A percentile compares a stretch with the other conserved stretches of the same genome.
These are phyloP conservation scores for Thelephora aurantiotincta DNA, from an alignment of 768 basidiomycete genomes.

Conservation along the genomic window DNA sequence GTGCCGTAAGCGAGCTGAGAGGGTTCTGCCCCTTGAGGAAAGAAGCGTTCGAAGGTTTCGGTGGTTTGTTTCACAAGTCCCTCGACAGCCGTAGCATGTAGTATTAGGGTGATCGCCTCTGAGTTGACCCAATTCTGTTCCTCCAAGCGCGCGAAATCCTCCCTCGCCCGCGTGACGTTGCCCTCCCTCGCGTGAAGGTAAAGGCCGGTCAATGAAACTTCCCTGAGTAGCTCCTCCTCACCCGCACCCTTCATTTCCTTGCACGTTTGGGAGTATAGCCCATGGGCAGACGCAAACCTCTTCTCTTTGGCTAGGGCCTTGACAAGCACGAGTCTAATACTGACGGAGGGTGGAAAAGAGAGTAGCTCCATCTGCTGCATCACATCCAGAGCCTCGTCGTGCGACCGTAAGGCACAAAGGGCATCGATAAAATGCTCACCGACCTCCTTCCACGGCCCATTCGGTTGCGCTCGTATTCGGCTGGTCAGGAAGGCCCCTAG, in stretches of 20 bases:
- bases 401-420: slow-evolving; percentile 18
- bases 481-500: slow-evolving; percentile 15
- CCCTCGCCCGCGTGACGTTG: slow-evolving; percentile 26
- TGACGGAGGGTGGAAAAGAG: slow-evolving; percentile 15
- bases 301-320: slow-evolving; percentile 27
- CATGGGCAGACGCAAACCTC: slow-evolving; percentile 27
- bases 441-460: slow-evolving; percentile 15
- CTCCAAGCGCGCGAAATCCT: slow-evolving; percentile 25
- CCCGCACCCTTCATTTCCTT: slow-evolving; percentile 6
- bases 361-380: slow-evolving; percentile 25
- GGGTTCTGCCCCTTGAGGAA: slow-evolving; percentile 19
- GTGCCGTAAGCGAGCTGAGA: background rate
- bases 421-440: slow-evolving; percentile 29
- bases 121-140: slow-evolving; percentile 14
- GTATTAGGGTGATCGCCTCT: slow-evolving; percentile 26
- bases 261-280: slow-evolving; percentile 23
- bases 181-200: slow-evolving; percentile 40
- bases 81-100: slow-evolving; percentile 41
- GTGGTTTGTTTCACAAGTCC: slow-evolving; percentile 27
- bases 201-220: slow-evolving; percentile 31
- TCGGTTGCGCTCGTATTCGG: slow-evolving; percentile 12
- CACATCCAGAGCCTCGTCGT: slow-evolving; percentile 26
- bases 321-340: slow-evolving; percentile 22
- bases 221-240: slow-evolving; percentile 8
- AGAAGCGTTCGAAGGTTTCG: slow-evolving; percentile 40